Percentiles rank a stretch among this genome's conserved stretches.
These are phyloP conservation scores for Metarhizium guizhouense DNA, from an alignment of 2,329 filamentous ascomycete genomes.

Conservation along the genomic window DNA sequence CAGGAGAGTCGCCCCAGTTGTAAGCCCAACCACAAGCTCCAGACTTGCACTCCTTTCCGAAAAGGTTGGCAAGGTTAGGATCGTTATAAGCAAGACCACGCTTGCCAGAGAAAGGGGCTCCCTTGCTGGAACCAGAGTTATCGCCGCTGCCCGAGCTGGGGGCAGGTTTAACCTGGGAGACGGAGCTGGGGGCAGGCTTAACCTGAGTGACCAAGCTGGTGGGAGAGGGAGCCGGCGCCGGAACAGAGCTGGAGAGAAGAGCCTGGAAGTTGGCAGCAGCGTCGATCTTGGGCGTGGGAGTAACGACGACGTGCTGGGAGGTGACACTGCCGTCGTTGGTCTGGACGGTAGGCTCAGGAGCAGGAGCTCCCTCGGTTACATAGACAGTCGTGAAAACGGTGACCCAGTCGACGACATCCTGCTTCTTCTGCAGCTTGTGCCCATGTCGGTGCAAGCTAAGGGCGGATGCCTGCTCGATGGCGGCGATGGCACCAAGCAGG, in stretches of 20 bases:
- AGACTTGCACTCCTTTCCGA: slow-evolving; percentile 30
- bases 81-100: slow-evolving; percentile 63
- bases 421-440: slow-evolving; percentile 26
- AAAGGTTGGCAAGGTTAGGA: slow-evolving; percentile 39
- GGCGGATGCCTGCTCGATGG: slow-evolving; percentile 34
- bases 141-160: slow-evolving; percentile 4
- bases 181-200: no score
- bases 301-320: not conserved
- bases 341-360: slow-evolving; percentile 4
- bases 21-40: slow-evolving; percentile 49
- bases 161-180: slow-evolving; percentile 14
- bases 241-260: slow-evolving; percentile 8
- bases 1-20: slow-evolving; percentile 53
- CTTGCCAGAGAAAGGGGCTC: slow-evolving; percentile 32
- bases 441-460: slow-evolving; percentile 32
- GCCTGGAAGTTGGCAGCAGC: not conserved
- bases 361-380: slow-evolving; percentile 19
- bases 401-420: slow-evolving; percentile 28
- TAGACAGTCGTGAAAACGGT: slow-evolving; percentile 32
- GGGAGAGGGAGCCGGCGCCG: no score
- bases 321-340: not conserved
- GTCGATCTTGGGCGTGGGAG: slow-evolving; percentile 4
- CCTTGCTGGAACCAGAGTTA: slow-evolving; percentile 2
- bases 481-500: slow-evolving; percentile 32
- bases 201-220: no score